Conservation (phyloP, 352 stramenopile species). For the Pythium rishiriense region DNA sequence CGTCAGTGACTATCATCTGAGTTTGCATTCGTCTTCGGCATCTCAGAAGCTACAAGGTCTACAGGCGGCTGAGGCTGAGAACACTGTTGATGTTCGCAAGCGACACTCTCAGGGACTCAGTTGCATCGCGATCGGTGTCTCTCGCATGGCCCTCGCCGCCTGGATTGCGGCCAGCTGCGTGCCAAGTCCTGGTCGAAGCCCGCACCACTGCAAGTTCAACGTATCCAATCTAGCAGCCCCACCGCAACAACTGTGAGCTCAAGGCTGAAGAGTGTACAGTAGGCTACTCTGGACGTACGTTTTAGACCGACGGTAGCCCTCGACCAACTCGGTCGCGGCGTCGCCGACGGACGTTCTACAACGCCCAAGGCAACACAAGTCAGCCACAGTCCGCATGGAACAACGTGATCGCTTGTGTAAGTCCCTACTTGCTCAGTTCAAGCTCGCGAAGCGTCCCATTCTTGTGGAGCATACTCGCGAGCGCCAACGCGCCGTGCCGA, state of each 20-base stretch:
- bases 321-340: constrained; percentile 27
- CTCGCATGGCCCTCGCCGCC: constrained; percentile 6
- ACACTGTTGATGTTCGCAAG: neutral
- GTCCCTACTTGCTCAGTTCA: constrained; percentile 36
- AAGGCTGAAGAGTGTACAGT: neutral
- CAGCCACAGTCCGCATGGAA: neutral
- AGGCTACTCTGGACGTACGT: constrained; percentile 25
- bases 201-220: constrained; percentile 40
- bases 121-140: neutral
- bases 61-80: neutral
- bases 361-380: neutral
- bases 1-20: neutral
- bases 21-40: constrained; percentile 8
- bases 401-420: neutral
- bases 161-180: constrained; percentile 12
- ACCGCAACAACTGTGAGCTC: neutral
- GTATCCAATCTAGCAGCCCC: constrained; percentile 27
- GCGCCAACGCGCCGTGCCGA: constrained; percentile 19
- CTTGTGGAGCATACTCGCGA: constrained; percentile 37
- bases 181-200: constrained; percentile 30
- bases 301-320: constrained; percentile 31
- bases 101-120: neutral
- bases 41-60: neutral
- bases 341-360: constrained; percentile 28
- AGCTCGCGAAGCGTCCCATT: constrained; percentile 33